Base-by-base conservation (phyloP, 352 stramenopile genomes). In the Phytophthora pistaciae region DNA sequence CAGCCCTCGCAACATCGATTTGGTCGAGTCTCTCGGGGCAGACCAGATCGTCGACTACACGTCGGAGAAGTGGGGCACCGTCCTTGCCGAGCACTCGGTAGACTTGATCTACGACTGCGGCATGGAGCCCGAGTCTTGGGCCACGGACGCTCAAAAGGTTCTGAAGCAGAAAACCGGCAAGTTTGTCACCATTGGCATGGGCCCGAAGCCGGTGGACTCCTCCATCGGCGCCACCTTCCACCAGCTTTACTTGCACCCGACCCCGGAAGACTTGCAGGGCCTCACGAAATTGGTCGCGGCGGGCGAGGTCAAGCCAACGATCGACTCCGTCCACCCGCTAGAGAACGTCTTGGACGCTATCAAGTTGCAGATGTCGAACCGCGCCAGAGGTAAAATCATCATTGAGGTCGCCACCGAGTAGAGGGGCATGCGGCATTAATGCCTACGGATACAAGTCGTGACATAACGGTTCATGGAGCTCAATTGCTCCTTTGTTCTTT, bases 381-480 rank as follows among this genome's bases (percentile, higher is more conserved):
- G 79, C 25, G 79, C 80, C 0, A 72, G 81, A 25, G 85, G 85
- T 56, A 92, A 91, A 65, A 86, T 92, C 46, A 71, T 91, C 21
- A 75, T 91, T n/a, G 75, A 85, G 33, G 76, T 91, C 18, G 18
- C 25, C 11, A 56, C 11, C 8, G 78, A 72, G 60, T 66, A 72
- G 54, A 53, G 16, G 27, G 27, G 4, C 27, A 29, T 29, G 27
- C 27, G 27, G 29, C 29, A 33, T 33, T 33, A 33, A 33, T 33
- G 29, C 29, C 29, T 33, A 33, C 7, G 29, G 29, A 33, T 11
- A 33, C 29, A 33, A 33, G 29, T 33, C 29, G 29, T 11, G 29
- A 33, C 29, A 33, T 2, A 33, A 33, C 29, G 29, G 7, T 33
- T 33, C 29, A 33, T 33, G 29, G 29, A 33, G 7, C 29, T 33